Evolutionary conservation across 2,329 filamentous ascomycete species (phyloP).

Genomic region (Hortaea sp.): DNA sequence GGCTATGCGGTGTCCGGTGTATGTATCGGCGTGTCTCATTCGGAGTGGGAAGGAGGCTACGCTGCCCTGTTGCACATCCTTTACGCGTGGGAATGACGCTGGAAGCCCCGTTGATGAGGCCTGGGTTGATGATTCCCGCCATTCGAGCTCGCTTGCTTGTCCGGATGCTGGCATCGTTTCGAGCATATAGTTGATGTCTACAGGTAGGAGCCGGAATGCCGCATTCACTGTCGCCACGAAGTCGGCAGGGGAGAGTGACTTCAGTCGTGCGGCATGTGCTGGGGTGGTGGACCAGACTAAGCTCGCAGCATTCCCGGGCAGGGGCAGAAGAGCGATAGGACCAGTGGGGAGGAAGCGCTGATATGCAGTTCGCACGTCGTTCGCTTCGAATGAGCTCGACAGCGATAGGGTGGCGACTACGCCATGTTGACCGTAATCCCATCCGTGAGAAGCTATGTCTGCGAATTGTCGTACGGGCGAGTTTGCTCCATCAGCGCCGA

Average conservation of each 20-base stretch:
- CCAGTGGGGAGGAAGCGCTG: conserved; percentile 91
- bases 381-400: conserved; percentile 20
- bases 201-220: conserved; percentile 70
- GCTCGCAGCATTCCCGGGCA: conserved; percentile 73
- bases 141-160: conserved; percentile 53
- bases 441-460: conserved; percentile 73
- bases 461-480: conserved; percentile 87
- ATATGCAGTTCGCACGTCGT: conserved; percentile 63
- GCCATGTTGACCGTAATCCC: conserved; percentile 87
- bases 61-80: conserved; percentile 64
- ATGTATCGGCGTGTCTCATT: conserved; percentile 87
- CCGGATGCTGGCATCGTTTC: conserved; percentile 31
- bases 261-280: conserved; percentile 66
- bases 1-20: conserved; percentile 80
- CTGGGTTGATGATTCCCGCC: conserved; percentile 65
- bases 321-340: conserved; percentile 79
- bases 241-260: conserved; percentile 59
- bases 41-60: conserved; percentile 85
- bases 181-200: conserved; percentile 78
- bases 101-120: conserved; percentile 31
- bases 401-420: conserved; percentile 81
- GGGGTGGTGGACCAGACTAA: conserved; percentile 94
- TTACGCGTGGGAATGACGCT: conserved; percentile 44
- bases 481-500: conserved; percentile 91
- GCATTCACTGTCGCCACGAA: conserved; percentile 87